Evolutionary conservation across 2,329 filamentous ascomycete genomes (phyloP).

Genomic region (Gliomastix tumulicola): DNA sequence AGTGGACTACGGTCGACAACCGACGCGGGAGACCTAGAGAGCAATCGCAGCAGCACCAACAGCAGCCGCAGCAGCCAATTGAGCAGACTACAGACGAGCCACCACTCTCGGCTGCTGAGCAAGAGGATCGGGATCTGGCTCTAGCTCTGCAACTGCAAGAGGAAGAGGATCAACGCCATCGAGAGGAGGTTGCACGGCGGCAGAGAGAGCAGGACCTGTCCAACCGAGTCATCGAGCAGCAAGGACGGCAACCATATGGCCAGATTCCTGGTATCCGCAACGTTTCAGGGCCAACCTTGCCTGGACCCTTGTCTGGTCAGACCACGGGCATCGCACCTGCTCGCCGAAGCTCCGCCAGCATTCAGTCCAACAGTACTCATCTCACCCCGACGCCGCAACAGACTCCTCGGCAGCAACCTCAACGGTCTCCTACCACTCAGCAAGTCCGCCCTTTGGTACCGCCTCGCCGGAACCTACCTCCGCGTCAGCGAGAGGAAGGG

Average conservation of each 20-base stretch:
- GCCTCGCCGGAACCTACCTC: constrained; percentile 13
- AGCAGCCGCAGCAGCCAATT: too few species aligned
- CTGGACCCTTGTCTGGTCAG: not conserved
- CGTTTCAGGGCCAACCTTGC: not conserved
- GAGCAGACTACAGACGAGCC: not conserved
- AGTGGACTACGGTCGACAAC: constrained; percentile 49
- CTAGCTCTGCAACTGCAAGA: constrained; percentile 90
- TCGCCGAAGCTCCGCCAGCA: constrained; percentile 11
- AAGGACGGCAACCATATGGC: constrained; percentile 31
- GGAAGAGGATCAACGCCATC: constrained; percentile 77
- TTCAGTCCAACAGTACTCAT: constrained; percentile 1
- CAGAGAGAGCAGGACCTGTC: constrained; percentile 61
- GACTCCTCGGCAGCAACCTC: constrained; percentile 5
- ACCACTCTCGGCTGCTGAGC: constrained; percentile 27
- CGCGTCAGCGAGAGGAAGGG: constrained; percentile 24
- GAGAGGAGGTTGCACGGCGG: constrained; percentile 56
- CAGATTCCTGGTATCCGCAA: too few species aligned
- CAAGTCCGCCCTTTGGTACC: constrained; percentile 41
- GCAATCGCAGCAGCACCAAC: constrained; percentile 3
- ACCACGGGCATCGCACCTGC: constrained; percentile 5
- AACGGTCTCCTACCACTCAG: constrained; percentile 11
- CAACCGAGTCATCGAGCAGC: constrained; percentile 63
- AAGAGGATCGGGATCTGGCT: constrained; percentile 83
- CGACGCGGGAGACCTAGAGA: constrained; percentile 18
- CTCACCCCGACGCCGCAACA: constrained; percentile 5